These are phyloP conservation scores for Bigelowiella natans DNA, from an alignment of 78 protist species.

Conservation along the genomic window DNA sequence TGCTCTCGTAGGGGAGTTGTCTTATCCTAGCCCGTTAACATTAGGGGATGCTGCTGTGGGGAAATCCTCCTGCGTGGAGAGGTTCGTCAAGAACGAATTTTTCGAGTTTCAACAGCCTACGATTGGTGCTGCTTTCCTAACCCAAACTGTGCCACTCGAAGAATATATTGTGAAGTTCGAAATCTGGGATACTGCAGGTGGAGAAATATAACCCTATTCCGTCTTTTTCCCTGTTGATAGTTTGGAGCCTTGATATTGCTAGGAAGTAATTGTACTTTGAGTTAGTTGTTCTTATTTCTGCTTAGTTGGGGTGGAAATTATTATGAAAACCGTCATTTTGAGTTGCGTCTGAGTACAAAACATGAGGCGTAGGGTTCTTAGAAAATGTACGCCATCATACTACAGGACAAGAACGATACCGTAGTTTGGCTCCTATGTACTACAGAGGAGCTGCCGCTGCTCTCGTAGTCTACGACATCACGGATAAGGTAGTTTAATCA, in stretches of 20 bases:
- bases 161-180: slow-evolving; percentile 87
- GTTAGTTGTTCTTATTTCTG: neutral
- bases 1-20: neutral
- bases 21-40: neutral
- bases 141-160: slow-evolving; percentile 79
- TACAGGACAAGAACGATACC: slow-evolving; percentile 62
- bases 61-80: slow-evolving; percentile 57
- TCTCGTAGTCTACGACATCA: slow-evolving; percentile 80
- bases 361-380: neutral
- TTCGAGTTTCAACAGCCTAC: slow-evolving; percentile 84
- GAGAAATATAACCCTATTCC: neutral
- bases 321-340: neutral
- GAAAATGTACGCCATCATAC: neutral
- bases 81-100: slow-evolving; percentile 88
- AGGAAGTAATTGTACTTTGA: neutral
- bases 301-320: neutral
- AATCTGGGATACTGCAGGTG: slow-evolving; percentile 77
- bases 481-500: slow-evolving; percentile 34
- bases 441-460: slow-evolving; percentile 93
- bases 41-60: slow-evolving; percentile 55
- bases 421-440: slow-evolving; percentile 88
- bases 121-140: slow-evolving; percentile 92
- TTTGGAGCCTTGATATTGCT: neutral
- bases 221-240: neutral
- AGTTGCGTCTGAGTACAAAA: neutral